A percentile compares a stretch with the other conserved stretches of the same genome.
Evolutionary conservation across 2,329 filamentous ascomycete genomes (phyloP).

Genomic region (Westerdykella aurantiaca): DNA sequence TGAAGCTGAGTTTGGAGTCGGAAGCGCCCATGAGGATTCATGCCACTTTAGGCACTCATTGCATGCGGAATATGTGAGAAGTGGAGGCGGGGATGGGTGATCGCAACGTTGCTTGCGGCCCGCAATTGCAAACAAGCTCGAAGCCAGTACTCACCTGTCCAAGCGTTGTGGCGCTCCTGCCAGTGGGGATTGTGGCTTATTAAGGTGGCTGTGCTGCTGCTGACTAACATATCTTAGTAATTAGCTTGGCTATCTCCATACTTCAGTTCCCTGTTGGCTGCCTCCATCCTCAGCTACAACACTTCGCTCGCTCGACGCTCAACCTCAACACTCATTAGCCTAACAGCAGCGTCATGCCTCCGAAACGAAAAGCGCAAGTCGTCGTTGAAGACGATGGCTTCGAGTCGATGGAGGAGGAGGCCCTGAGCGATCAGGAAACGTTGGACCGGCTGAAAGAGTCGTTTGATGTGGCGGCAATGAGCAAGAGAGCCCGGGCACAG

Average conservation of each 20-base stretch:
- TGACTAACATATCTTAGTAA: no score
- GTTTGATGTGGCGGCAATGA: slow-evolving; percentile 33
- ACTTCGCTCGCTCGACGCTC: no score
- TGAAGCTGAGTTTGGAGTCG: slow-evolving; percentile 98
- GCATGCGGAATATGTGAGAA: slow-evolving; percentile 1
- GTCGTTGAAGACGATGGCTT: slow-evolving; percentile 49
- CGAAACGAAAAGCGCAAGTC: slow-evolving; percentile 44
- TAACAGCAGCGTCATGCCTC: slow-evolving; percentile 27
- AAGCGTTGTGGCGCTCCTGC: slow-evolving; percentile 7
- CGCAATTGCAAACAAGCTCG: background rate
- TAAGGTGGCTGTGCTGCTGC: no score
- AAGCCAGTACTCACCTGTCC: slow-evolving; percentile 13
- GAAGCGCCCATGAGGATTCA: slow-evolving; percentile 77
- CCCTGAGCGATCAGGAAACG: slow-evolving; percentile 44
- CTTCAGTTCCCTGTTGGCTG: no score
- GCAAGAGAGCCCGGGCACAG: slow-evolving; percentile 21
- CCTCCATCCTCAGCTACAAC: no score
- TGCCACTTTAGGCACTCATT: slow-evolving; percentile 26
- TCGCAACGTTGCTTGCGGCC: background rate
- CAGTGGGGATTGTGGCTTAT: background rate
- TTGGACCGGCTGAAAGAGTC: slow-evolving; percentile 42
- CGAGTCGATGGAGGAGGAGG: slow-evolving; percentile 46
- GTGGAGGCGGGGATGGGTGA: background rate
- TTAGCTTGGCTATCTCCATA: no score
- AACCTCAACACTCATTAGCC: no score